Conservation (phyloP, 2,329 filamentous ascomycete species). For the Rasamsonia emersonii region DNA sequence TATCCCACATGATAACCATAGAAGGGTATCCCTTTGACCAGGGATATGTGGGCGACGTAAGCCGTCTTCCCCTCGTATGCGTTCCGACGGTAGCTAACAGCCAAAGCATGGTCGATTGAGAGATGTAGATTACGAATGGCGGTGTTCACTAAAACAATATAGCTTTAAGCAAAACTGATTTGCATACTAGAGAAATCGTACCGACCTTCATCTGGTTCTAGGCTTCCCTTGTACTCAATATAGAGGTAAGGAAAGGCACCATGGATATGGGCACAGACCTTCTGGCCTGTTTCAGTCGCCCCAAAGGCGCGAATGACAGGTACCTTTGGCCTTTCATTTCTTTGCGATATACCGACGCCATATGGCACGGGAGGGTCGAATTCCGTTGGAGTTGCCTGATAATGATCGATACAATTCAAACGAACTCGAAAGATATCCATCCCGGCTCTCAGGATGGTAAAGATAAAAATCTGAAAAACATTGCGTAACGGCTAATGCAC, state of each 20-base stretch:
- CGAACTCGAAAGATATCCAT: constrained; percentile 81
- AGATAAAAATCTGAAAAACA: constrained; percentile 15
- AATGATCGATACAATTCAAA: constrained; percentile 93
- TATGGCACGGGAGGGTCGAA: constrained; percentile 73
- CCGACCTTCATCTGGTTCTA: constrained; percentile 60
- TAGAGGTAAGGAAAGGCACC: constrained; percentile 96
- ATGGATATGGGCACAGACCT: constrained; percentile 91
- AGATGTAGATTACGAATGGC: constrained; percentile 72
- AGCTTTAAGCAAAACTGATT: constrained; percentile 8
- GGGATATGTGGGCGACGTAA: constrained; percentile 82
- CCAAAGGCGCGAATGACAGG: constrained; percentile 88
- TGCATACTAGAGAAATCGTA: constrained; percentile 5
- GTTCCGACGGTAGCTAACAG: constrained; percentile 74
- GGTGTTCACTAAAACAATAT: constrained; percentile 57
- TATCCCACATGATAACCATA: constrained; percentile 95
- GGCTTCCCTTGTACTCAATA: constrained; percentile 67
- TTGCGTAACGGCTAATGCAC: neutral
- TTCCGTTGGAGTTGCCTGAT: constrained; percentile 68
- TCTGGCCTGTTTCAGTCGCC: constrained; percentile 87
- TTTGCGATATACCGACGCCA: constrained; percentile 50
- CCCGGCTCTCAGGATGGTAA: constrained; percentile 15
- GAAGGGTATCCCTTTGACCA: constrained; percentile 90
- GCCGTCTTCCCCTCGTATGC: constrained; percentile 57
- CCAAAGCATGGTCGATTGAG: constrained; percentile 84
- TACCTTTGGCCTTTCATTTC: constrained; percentile 60